Evolutionary conservation across 1,284 basidiomycete genomes (phyloP).

Genomic region (Naganishia albida): DNA sequence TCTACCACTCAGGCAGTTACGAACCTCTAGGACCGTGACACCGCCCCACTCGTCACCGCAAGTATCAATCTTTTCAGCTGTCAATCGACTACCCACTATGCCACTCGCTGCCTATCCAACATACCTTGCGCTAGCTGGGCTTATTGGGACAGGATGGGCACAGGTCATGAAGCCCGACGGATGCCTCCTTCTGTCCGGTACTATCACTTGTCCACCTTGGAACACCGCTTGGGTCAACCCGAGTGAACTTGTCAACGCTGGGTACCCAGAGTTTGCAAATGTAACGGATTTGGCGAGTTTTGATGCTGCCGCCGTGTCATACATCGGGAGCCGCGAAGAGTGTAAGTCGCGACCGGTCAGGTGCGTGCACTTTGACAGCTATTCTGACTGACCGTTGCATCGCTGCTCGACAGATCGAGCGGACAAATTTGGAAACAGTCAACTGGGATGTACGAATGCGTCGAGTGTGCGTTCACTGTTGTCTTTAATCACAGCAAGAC

Average conservation of each 20-base stretch:
- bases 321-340: conserved; percentile 50
- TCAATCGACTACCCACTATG: too few relatives aligned
- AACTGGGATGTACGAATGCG: conserved; percentile 47
- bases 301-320: conserved; percentile 50
- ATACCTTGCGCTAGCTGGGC: too few relatives aligned
- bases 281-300: conserved; percentile 53
- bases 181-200: conserved; percentile 25
- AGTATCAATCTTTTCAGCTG: too few relatives aligned
- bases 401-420: conserved; percentile 25
- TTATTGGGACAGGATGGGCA: conserved; percentile 1
- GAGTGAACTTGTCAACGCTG: conserved; percentile 10
- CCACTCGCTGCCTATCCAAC: too few relatives aligned
- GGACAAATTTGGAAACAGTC: conserved; percentile 42
- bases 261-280: conserved; percentile 37
- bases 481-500: too few relatives aligned
- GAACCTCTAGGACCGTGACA: too few relatives aligned
- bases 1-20: too few relatives aligned
- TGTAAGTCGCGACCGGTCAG: conserved; percentile 38
- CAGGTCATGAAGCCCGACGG: conserved; percentile 17
- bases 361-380: too few relatives aligned
- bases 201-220: conserved; percentile 26
- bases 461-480: conserved; percentile 1
- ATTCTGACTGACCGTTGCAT: conserved; percentile 34
- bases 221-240: conserved; percentile 24
- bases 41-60: too few relatives aligned